Evolutionary conservation across 192 early-diverging fungal species (phyloP), one percentile per base, ranked within the genome.

Genomic region (Paraglomus brasilianum): DNA sequence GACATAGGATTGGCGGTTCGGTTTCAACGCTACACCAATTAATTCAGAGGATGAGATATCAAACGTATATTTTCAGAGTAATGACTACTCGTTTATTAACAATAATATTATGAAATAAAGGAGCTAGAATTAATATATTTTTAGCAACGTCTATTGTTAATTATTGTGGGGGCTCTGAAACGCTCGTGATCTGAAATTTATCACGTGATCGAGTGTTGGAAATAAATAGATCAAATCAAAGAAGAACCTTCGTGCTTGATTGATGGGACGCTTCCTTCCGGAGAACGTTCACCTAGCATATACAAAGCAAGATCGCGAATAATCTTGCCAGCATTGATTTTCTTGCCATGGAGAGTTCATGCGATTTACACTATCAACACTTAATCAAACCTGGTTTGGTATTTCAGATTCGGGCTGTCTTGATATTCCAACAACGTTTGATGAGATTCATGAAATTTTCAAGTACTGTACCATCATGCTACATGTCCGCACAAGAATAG

Each of bases 331-430:
- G 52, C 52, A 53, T 10, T 53, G 6, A 53, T 53, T 22, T 53
- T 10, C 52, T 53, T 17, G n/a, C n/a, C 52, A 53, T 53, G 52
- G n/a, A 53, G 52, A 17, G 14, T 10, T 53, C 6, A 53, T 53
- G 52, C 22, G n/a, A 53, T n/a, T 53, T 53, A 17, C 52, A 53
- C 52, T 53, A 53, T 53, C 52, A 53, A 22, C 52, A 53, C 52
- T 53, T 53, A 10, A 53, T 17, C n/a, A 6, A 53, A 53, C 6
- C 8, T 53, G 52, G 52, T 53, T 8, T 53, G 52, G n/a, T 53
- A 22, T 53, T 53, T 53, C 52, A 53, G 52, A 53, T 53, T 10
- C 22, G 22, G 52, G n/a, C n/a, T 53, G n/a, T 53, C 6, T 53
- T 53, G 52, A 53, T 17, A 53, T 53, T 53, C 52, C 52, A 53